These are phyloP conservation scores for Oidium heveae DNA, from an alignment of 2,329 filamentous ascomycete genomes.

Conservation along the genomic window DNA sequence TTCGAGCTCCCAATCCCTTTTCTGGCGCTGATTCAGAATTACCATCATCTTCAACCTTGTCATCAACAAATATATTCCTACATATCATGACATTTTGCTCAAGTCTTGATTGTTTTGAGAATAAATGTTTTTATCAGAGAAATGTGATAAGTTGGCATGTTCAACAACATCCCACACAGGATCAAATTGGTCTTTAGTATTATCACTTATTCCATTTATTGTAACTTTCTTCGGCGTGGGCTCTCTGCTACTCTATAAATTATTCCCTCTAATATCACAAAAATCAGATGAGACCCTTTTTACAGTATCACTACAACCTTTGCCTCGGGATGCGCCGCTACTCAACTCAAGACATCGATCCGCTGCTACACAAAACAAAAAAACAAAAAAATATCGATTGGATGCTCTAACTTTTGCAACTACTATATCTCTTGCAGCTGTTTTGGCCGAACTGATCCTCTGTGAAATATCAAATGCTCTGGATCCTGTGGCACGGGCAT, in stretches of 20 bases:
- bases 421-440: constrained; percentile 52
- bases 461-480: constrained; percentile 61
- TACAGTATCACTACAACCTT: constrained; percentile 14
- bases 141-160: constrained; percentile 1
- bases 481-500: constrained; percentile 36
- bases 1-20: too few species aligned
- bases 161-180: constrained; percentile 4
- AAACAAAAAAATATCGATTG: constrained; percentile 23
- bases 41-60: too few species aligned
- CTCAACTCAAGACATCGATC: constrained; percentile 30
- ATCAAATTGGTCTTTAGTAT: constrained; percentile 22
- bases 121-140: constrained; percentile 11
- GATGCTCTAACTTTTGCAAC: constrained; percentile 45
- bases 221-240: constrained; percentile 41
- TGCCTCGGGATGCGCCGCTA: constrained; percentile 33
- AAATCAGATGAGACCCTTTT: constrained; percentile 26
- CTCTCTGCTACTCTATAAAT: constrained; percentile 34
- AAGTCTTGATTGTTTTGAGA: too few species aligned
- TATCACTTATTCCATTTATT: constrained; percentile 43
- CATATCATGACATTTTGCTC: too few species aligned
- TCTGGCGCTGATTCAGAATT: too few species aligned
- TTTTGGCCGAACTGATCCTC: constrained; percentile 57
- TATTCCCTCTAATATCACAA: constrained; percentile 47
- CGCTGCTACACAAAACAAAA: constrained; percentile 26
- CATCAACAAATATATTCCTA: too few species aligned